Conservation (phyloP, 352 stramenopile species). For the Plasmopara halstedii region DNA sequence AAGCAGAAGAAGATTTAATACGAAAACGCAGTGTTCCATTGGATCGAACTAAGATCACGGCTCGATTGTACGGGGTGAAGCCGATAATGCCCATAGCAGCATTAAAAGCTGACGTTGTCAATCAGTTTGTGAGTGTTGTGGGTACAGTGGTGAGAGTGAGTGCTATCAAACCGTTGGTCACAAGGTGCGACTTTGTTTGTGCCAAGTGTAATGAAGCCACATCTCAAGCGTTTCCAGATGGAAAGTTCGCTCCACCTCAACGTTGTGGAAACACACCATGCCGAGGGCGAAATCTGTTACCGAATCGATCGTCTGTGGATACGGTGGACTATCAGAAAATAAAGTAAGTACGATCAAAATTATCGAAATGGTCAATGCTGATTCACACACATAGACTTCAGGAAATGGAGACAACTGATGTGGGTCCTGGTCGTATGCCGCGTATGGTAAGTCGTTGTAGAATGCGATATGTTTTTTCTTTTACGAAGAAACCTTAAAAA, state of each 20-base stretch:
- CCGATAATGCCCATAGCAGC: slow-evolving; percentile 54
- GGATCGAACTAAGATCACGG: slow-evolving; percentile 46
- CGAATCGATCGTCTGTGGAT: slow-evolving; percentile 76
- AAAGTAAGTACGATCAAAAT: slow-evolving; percentile 34
- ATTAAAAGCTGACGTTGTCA: slow-evolving; percentile 69
- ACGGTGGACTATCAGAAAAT: slow-evolving; percentile 89
- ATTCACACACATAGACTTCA: slow-evolving; percentile 51
- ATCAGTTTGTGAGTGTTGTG: slow-evolving; percentile 68
- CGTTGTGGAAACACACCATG: slow-evolving; percentile 59
- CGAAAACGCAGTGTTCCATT: slow-evolving; percentile 33
- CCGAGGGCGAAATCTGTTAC: slow-evolving; percentile 54
- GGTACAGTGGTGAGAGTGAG: slow-evolving; percentile 78
- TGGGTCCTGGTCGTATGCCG: slow-evolving; percentile 81
- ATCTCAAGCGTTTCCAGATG: slow-evolving; percentile 61
- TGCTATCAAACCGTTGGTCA: slow-evolving; percentile 79
- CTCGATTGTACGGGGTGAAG: slow-evolving; percentile 60
- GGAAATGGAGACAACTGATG: slow-evolving; percentile 88
- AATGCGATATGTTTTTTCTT: too few species aligned
- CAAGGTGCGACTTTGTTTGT: slow-evolving; percentile 83
- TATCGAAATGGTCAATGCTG: neutral
- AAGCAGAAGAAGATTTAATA: slow-evolving; percentile 36
- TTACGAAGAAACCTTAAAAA: too few species aligned
- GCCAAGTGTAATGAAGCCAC: slow-evolving; percentile 72
- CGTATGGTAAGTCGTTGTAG: slow-evolving; percentile 43
- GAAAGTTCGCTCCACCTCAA: slow-evolving; percentile 67